Percentiles rank a stretch among this genome's conserved stretches.
These are phyloP conservation scores for Vitis cinerea DNA, from an alignment of 164 flowering plant species.

Conservation along the genomic window DNA sequence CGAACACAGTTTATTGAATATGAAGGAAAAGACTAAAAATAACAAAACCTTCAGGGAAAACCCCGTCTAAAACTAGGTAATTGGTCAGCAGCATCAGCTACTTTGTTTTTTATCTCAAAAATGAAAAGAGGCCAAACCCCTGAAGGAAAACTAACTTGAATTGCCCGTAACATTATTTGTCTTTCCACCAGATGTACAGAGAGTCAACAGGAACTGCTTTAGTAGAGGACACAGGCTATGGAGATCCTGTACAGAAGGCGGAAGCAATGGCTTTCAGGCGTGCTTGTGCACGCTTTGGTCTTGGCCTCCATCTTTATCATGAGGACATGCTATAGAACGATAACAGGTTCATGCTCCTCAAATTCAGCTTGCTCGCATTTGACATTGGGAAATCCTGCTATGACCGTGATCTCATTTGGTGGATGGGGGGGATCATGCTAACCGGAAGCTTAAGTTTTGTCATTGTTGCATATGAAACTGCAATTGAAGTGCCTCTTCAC, in stretches of 20 bases:
- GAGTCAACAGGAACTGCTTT: conserved; percentile 91
- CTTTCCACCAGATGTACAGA: conserved; percentile 53
- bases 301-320: conserved; percentile 93
- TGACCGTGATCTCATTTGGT: not conserved
- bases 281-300: conserved; percentile 96
- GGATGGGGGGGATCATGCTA: not conserved
- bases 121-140: not conserved
- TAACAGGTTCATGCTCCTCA: not conserved
- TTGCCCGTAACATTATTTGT: not conserved
- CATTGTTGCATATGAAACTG: too few species aligned
- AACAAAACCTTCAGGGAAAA: too few species aligned
- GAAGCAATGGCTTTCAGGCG: conserved; percentile 99
- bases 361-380: too few species aligned
- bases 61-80: too few species aligned
- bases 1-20: too few species aligned
- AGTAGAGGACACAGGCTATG: conserved; percentile 54
- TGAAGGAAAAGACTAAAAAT: too few species aligned
- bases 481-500: too few species aligned
- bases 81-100: too few species aligned
- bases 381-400: too few species aligned
- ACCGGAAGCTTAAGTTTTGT: too few species aligned
- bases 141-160: not conserved
- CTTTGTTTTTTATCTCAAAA: not conserved
- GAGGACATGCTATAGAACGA: conserved; percentile 50
- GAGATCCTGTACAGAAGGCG: conserved; percentile 94